Conservation (phyloP, 768 basidiomycete species). For the Boletus rex-veris region DNA sequence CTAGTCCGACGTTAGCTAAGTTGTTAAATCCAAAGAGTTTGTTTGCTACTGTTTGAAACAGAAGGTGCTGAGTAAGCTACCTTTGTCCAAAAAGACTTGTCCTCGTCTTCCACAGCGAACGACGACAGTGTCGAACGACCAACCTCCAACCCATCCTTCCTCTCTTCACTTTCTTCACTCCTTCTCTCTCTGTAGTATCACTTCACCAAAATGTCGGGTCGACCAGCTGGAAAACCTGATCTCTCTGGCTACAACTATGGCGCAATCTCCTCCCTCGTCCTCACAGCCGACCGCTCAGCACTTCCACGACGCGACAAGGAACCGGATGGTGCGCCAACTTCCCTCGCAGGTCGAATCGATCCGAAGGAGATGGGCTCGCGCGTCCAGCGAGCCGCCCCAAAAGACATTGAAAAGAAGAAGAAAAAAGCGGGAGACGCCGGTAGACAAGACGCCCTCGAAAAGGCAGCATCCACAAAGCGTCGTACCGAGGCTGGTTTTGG, state of each 20-base stretch:
- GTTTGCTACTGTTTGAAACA: constrained; percentile 20
- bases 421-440: constrained; percentile 64
- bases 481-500: constrained; percentile 66
- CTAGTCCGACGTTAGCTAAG: no score
- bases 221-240: constrained; percentile 60
- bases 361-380: constrained; percentile 91
- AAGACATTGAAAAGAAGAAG: constrained; percentile 92
- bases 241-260: constrained; percentile 94
- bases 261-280: constrained; percentile 89
- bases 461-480: constrained; percentile 51
- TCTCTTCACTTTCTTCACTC: background rate
- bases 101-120: constrained; percentile 31
- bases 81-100: background rate
- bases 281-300: constrained; percentile 83
- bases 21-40: background rate
- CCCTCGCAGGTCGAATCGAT: constrained; percentile 88
- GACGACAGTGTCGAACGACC: constrained; percentile 8
- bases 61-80: constrained; percentile 15
- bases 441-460: constrained; percentile 54
- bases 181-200: constrained; percentile 4
- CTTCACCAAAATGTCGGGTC: constrained; percentile 34
- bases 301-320: constrained; percentile 89
- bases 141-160: background rate
- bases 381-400: constrained; percentile 75
- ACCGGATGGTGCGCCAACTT: constrained; percentile 93